Evolutionary conservation across 345 rosid species (phyloP).

Genomic region (Citrus cavaleriei): DNA sequence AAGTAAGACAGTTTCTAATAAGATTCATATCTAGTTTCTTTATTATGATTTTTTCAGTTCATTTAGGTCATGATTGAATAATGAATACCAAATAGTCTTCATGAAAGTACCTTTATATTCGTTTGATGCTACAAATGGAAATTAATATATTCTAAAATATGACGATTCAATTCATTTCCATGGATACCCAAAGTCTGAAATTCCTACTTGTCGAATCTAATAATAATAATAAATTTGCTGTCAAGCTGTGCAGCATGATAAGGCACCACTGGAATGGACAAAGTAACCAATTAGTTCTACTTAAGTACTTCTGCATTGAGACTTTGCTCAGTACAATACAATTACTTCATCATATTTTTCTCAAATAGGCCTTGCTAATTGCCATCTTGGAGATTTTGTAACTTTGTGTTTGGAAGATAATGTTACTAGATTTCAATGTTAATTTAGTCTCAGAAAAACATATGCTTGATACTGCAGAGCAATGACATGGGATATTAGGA

Average conservation of each 20-base stretch:
- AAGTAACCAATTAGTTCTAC: background rate
- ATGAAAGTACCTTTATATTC: background rate
- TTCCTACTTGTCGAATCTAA: background rate
- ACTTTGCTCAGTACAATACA: too few relatives aligned
- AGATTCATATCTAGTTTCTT: background rate
- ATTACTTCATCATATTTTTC: too few relatives aligned
- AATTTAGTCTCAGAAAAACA: background rate
- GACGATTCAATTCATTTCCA: background rate
- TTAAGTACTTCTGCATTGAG: background rate
- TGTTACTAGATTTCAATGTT: background rate
- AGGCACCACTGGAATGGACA: background rate
- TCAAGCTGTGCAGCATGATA: background rate
- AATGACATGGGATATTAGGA: slow-evolving; percentile 60
- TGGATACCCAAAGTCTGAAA: background rate
- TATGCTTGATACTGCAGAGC: slow-evolving; percentile 39
- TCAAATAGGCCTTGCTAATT: too few relatives aligned
- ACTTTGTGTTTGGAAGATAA: background rate
- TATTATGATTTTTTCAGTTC: background rate
- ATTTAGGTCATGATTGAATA: background rate
- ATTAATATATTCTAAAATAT: background rate
- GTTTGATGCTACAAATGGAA: background rate
- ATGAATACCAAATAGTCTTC: background rate
- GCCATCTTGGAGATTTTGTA: too few relatives aligned
- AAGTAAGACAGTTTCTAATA: slow-evolving; percentile 31
- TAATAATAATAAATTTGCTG: background rate